Base-by-base conservation (phyloP, 495 filamentous ascomycete species). In the Penicillium cinerascens region DNA sequence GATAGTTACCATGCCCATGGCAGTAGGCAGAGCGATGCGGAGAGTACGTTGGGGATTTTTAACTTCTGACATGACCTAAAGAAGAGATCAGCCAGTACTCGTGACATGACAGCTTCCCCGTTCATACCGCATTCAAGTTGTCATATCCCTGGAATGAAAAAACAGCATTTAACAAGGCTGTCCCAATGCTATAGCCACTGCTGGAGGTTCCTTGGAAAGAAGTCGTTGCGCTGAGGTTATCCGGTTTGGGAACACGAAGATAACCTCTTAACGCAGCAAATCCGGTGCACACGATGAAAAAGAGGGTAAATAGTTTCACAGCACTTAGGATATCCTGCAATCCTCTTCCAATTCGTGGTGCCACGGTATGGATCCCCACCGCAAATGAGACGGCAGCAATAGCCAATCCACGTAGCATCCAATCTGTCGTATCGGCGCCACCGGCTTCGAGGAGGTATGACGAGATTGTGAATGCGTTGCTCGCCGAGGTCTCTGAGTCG, bases 31-130 rank as follows among this genome's bases (percentile, higher is more conserved):
- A 17, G 82, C 84, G 4, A 81, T 81, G 25, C 77, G 82, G 11
- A 89, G 70, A 0, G 85, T 88, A 17, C 78, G 70, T 4, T 87
- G 75, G 0, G 86, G 86, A 53, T 87, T 72, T 40, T 82, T 82
- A 23, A 88, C 85, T 62, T 89, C 85, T 45, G 87, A 87, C 44
- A 89, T 65, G 13, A 88, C 85, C 52, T n/a, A n/a, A n/a, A n/a
- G n/a, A n/a, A n/a, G n/a, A n/a, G n/a, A n/a, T n/a, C n/a, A n/a
- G n/a, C n/a, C n/a, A n/a, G n/a, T n/a, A n/a, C n/a, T n/a, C n/a
- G n/a, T n/a, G n/a, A n/a, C n/a, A n/a, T n/a, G n/a, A n/a, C n/a
- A n/a, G n/a, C n/a, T n/a, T n/a, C n/a, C n/a, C n/a, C n/a, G n/a
- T n/a, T n/a, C n/a, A n/a, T n/a, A 59, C 58, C 37, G 53, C 51